Evolutionary conservation across 208 protist genomes (phyloP).

Genomic region (Porcisia hertigi): DNA sequence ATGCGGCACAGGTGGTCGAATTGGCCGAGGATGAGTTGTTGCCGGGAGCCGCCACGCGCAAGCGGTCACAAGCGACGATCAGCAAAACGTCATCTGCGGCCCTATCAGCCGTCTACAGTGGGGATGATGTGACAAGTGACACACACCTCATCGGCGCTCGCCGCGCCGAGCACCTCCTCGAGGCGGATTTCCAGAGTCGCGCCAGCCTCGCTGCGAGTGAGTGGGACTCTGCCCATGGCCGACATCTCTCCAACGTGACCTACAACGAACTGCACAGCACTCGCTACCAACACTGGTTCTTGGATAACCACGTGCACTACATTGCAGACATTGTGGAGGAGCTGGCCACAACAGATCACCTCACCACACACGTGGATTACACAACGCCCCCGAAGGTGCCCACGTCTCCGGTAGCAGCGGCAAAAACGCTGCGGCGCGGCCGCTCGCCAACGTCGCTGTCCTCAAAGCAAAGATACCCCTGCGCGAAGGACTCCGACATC

Average conservation of each 20-base stretch:
- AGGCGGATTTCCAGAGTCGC: constrained; percentile 9
- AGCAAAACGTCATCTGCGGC: background rate
- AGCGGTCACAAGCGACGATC: constrained; percentile 3
- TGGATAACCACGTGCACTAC: constrained; percentile 35
- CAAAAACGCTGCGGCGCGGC: background rate
- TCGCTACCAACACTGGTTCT: constrained; percentile 48
- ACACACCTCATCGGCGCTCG: background rate
- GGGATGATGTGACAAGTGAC: background rate
- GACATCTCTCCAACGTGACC: constrained; percentile 21
- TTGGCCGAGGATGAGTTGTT: background rate
- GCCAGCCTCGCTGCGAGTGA: constrained; percentile 28
- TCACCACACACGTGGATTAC: constrained; percentile 29
- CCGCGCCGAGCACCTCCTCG: constrained; percentile 16
- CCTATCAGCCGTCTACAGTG: background rate
- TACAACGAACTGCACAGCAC: constrained; percentile 49
- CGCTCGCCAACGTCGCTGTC: background rate
- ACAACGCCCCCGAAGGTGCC: background rate
- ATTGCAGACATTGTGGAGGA: constrained; percentile 34
- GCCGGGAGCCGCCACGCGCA: background rate
- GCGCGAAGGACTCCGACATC: background rate
- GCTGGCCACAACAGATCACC: constrained; percentile 38
- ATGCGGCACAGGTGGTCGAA: background rate
- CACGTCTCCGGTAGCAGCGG: background rate
- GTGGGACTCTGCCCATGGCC: constrained; percentile 38
- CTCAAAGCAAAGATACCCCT: background rate